Conservation (phyloP, 768 basidiomycete species). For the Butyriboletus loyo region DNA sequence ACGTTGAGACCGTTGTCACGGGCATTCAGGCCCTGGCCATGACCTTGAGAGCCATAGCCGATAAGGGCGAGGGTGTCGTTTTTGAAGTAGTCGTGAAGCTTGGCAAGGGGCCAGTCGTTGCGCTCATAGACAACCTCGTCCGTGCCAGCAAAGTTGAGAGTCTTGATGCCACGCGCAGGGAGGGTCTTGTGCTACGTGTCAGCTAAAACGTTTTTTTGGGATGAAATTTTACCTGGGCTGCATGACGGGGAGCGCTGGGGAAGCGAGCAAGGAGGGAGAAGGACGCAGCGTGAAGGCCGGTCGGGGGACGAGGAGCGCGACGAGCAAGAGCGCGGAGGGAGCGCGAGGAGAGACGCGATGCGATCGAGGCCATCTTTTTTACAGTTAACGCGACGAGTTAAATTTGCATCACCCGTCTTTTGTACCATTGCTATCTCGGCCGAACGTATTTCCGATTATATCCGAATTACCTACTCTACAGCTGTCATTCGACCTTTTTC, state of each 20-base stretch:
- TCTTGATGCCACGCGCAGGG: slow-evolving; percentile 80
- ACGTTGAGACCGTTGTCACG: slow-evolving; percentile 99
- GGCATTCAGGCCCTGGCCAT: slow-evolving; percentile 97
- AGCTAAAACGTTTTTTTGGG: slow-evolving; percentile 27
- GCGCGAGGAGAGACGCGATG: slow-evolving; percentile 58
- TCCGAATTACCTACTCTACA: slow-evolving; percentile 10
- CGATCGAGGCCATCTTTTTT: slow-evolving; percentile 58
- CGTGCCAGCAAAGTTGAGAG: slow-evolving; percentile 93
- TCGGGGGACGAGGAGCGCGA: slow-evolving; percentile 52
- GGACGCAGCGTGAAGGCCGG: slow-evolving; percentile 50
- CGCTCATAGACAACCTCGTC: slow-evolving; percentile 94
- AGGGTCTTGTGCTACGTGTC: slow-evolving; percentile 30
- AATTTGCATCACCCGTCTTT: not conserved
- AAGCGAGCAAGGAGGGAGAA: slow-evolving; percentile 66
- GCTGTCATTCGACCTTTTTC: slow-evolving; percentile 25
- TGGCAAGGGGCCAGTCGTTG: slow-evolving; percentile 95
- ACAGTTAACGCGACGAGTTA: not conserved
- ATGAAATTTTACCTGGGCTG: slow-evolving; percentile 32
- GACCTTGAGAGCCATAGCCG: slow-evolving; percentile 98
- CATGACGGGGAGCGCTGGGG: slow-evolving; percentile 24
- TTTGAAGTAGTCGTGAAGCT: slow-evolving; percentile 99
- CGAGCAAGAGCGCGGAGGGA: slow-evolving; percentile 64
- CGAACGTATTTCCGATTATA: slow-evolving; percentile 11
- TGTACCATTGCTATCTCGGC: slow-evolving; percentile 10
- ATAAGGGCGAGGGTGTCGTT: slow-evolving; percentile 99